Evolutionary conservation across 345 rosid genomes (phyloP).

Genomic region (Conringia planisiliqua): DNA sequence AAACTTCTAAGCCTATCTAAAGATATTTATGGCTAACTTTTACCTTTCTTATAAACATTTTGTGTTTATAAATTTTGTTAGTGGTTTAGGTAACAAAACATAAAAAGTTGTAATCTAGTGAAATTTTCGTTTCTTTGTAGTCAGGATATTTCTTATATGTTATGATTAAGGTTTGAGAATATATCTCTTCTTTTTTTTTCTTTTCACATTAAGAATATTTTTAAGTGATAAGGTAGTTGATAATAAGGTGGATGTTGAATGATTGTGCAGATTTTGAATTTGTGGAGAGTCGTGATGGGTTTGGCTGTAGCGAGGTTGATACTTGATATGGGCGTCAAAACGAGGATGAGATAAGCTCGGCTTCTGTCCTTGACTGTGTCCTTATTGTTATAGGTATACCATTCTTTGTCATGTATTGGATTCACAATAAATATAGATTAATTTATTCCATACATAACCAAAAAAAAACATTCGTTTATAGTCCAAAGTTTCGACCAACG

Average conservation of each 20-base stretch:
- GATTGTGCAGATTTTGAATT: conserved; percentile 40
- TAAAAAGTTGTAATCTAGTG: background rate
- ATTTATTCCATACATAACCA: background rate
- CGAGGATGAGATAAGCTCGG: conserved; percentile 21
- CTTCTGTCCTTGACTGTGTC: conserved; percentile 29
- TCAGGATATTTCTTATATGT: background rate
- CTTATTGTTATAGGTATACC: conserved; percentile 16
- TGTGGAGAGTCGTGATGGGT: conserved; percentile 32
- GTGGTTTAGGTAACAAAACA: background rate
- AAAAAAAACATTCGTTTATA: no score
- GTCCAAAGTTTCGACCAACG: no score
- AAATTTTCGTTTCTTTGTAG: background rate
- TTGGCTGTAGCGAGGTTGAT: conserved; percentile 27
- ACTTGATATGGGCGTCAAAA: conserved; percentile 17
- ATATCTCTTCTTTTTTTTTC: background rate
- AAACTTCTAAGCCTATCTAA: background rate
- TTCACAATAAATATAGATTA: background rate
- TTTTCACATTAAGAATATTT: background rate
- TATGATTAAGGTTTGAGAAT: background rate
- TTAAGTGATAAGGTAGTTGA: conserved; percentile 8
- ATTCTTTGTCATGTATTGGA: conserved; percentile 22
- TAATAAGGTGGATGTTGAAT: conserved; percentile 6
- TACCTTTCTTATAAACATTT: background rate
- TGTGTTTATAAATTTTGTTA: background rate
- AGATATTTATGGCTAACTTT: background rate